Evolutionary conservation across 2,329 filamentous ascomycete genomes (phyloP).

Genomic region (Pseudogymnoascus sp.): DNA sequence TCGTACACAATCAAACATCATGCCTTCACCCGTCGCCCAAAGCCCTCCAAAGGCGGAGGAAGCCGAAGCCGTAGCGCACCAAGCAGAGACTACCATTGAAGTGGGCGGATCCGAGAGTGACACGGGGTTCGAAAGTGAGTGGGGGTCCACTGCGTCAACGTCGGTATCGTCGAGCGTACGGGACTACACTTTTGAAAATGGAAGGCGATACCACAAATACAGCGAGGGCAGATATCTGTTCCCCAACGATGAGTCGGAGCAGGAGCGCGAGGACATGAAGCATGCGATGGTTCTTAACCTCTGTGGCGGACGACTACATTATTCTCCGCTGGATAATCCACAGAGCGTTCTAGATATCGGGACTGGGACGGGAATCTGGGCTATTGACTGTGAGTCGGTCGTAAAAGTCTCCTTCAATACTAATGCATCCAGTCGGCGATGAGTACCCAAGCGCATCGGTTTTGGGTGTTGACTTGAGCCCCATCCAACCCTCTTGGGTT

Average conservation of each 20-base stretch:
- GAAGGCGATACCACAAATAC: constrained; percentile 46
- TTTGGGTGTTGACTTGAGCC: constrained; percentile 37
- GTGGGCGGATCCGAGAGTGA: not conserved
- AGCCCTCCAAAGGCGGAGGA: not conserved
- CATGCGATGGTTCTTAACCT: constrained; percentile 19
- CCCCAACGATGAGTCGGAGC: constrained; percentile 50
- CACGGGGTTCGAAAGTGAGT: constrained; percentile 9
- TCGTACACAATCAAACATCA: not conserved
- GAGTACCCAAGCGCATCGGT: constrained; percentile 25
- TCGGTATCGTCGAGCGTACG: constrained; percentile 28
- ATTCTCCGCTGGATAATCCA: constrained; percentile 9
- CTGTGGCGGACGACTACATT: constrained; percentile 18
- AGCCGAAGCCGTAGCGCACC: not conserved
- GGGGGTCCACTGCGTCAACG: constrained; percentile 16
- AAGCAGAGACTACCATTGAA: not conserved
- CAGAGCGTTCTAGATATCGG: constrained; percentile 15
- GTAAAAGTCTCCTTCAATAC: not conserved
- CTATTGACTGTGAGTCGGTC: not conserved
- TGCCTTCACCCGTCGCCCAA: not conserved
- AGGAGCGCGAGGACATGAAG: constrained; percentile 44
- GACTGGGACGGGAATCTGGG: constrained; percentile 10
- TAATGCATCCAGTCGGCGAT: constrained; percentile 18
- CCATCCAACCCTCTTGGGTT: constrained; percentile 35
- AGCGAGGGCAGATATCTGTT: constrained; percentile 45
- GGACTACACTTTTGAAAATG: constrained; percentile 46